Base-by-base conservation (phyloP, 306 rosid species). In the Vigna mungo region DNA sequence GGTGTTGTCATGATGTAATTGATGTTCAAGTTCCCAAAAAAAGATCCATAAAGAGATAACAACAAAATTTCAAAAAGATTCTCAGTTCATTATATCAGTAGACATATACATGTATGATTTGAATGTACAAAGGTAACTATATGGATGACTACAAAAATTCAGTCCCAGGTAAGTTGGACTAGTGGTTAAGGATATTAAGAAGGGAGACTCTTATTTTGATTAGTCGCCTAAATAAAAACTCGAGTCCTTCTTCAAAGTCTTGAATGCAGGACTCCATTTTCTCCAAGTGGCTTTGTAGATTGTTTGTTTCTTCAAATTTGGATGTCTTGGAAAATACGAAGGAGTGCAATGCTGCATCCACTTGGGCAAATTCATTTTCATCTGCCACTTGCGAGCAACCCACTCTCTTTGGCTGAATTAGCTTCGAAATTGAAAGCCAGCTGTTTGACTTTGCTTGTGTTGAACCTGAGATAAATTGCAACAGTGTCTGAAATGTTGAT, bases 231-330 rank as follows among this genome's bases (percentile, higher is more conserved):
- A 80, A 84, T 3, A 84, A 34, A 16, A 54, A 68, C 39, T 79
- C 81, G 18, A 80, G 78, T 16, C 78, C 81, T 84, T 84, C 75
- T 84, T 78, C 81, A 43, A 84, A 27, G 16, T 80, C 84, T 47
- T 84, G 78, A 84, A 80, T 80, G 66, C 78, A 25, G 0, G 44
- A 75, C 46, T 80, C 84, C 47, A 71, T 17, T 68, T 69, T 75
- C 64, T 80, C 84, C 75, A 84, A 63, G 5, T 74, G 69, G 55
- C 47, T 60, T 25, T 75, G 78, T 17, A 84, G 20, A 55, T 54
- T 39, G 9, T 75, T 62, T 20, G 47, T 17, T 14, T 36, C 71
- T 62, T 79, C 84, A 23, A 14, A 12, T 62, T 84, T 84, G 25
- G 23, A 30, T 2, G 21, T 53, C 46, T 68, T 75, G 76, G 41